Conservation (phyloP, 306 rosid genomes). For the Quillaja saponaria region DNA sequence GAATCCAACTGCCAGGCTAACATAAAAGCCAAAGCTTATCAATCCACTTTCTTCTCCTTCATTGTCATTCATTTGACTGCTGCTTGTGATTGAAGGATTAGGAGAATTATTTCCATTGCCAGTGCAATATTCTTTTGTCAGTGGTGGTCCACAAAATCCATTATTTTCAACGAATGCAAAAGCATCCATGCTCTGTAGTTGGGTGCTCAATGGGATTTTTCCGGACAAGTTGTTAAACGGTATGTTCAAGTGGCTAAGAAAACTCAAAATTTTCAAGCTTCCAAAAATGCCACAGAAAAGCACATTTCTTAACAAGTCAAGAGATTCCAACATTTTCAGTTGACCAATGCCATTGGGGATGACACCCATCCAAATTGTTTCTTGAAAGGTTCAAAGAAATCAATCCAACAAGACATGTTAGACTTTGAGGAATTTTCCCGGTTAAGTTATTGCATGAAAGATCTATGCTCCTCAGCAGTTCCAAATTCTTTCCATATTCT, state of each 20-base stretch:
- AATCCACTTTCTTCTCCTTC: too few relatives aligned
- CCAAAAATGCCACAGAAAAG: slow-evolving; percentile 14
- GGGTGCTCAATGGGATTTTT: slow-evolving; percentile 15
- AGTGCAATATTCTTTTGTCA: too few relatives aligned
- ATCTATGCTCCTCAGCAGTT: slow-evolving; percentile 24
- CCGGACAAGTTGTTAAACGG: slow-evolving; percentile 21
- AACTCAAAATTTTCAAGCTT: slow-evolving; percentile 11
- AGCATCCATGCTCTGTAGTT: slow-evolving; percentile 24
- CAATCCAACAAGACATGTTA: slow-evolving; percentile 9
- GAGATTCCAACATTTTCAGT: slow-evolving; percentile 18
- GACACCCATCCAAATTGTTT: slow-evolving; percentile 21
- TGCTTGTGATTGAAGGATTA: too few relatives aligned
- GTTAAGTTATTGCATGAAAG: slow-evolving; percentile 17
- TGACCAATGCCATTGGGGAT: slow-evolving; percentile 17
- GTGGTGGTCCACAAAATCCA: slow-evolving; percentile 16
- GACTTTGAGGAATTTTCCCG: slow-evolving; percentile 15
- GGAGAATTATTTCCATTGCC: too few relatives aligned
- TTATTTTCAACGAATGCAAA: slow-evolving; percentile 9
- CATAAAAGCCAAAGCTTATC: too few relatives aligned
- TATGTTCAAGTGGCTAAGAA: slow-evolving; percentile 23
- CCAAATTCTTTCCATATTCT: slow-evolving; percentile 23
- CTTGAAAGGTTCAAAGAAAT: slow-evolving; percentile 22
- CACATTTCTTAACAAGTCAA: slow-evolving; percentile 20
- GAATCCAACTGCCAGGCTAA: too few relatives aligned
- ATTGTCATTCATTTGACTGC: too few relatives aligned